These are phyloP conservation scores for Ceratobasidium theobromae DNA, from an alignment of 1,284 basidiomycete species.

Conservation along the genomic window DNA sequence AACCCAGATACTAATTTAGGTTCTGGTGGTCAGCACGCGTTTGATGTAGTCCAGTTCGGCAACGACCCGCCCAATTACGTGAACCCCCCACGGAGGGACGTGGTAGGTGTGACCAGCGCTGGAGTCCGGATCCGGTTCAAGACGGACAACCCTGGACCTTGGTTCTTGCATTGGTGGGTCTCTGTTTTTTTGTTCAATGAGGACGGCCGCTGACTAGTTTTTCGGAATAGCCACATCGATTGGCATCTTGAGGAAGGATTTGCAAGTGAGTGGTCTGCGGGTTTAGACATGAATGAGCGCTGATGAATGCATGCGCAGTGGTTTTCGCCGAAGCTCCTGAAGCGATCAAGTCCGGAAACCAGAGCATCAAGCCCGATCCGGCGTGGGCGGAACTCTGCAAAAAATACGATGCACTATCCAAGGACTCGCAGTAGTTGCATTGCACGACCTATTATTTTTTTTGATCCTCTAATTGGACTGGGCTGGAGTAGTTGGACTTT, in stretches of 20 bases:
- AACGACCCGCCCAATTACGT: slow-evolving; percentile 45
- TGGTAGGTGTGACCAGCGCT: slow-evolving; percentile 39
- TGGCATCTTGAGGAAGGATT: slow-evolving; percentile 48
- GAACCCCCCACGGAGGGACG: slow-evolving; percentile 48
- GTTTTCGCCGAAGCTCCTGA: slow-evolving; percentile 23
- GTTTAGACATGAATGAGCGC: not conserved
- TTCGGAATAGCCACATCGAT: slow-evolving; percentile 48
- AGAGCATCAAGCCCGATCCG: slow-evolving; percentile 1
- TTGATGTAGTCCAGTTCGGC: slow-evolving; percentile 44
- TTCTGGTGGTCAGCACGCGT: slow-evolving; percentile 41
- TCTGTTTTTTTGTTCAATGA: not conserved
- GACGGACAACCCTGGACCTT: slow-evolving; percentile 47
- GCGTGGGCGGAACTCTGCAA: slow-evolving; percentile 8
- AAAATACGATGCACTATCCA: slow-evolving; percentile 10
- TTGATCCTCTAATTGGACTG: not conserved
- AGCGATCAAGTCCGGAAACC: not conserved
- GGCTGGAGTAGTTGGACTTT: not conserved
- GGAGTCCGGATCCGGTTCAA: slow-evolving; percentile 43
- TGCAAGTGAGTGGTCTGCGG: slow-evolving; percentile 42
- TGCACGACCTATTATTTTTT: not conserved
- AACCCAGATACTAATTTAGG: not conserved
- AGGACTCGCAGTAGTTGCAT: not conserved
- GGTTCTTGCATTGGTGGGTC: slow-evolving; percentile 52
- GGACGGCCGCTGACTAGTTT: not conserved
- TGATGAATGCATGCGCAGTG: slow-evolving; percentile 19